Conservation (phyloP, 2,329 filamentous ascomycete species). For the Xylariaceae sp. region DNA sequence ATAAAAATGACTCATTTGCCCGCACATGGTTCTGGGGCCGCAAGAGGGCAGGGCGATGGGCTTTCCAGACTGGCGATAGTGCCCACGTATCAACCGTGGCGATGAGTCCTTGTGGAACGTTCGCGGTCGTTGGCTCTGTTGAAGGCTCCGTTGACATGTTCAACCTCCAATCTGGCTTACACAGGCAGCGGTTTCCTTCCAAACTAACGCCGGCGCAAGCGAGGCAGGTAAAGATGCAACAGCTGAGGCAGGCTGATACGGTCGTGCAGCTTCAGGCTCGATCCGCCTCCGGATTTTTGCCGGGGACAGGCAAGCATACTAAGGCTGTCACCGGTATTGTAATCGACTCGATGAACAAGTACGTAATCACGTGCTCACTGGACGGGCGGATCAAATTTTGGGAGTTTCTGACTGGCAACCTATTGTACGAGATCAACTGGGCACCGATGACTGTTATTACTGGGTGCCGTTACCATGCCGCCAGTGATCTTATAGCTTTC, state of each 20-base stretch:
- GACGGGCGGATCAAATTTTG: slow-evolving; percentile 97
- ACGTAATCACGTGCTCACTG: slow-evolving; percentile 77
- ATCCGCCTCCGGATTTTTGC: slow-evolving; percentile 36
- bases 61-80: slow-evolving; percentile 79
- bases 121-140: slow-evolving; percentile 83
- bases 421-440: slow-evolving; percentile 81
- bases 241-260: slow-evolving; percentile 54
- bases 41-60: slow-evolving; percentile 89
- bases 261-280: slow-evolving; percentile 51
- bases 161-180: slow-evolving; percentile 89
- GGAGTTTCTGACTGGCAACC: slow-evolving; percentile 81
- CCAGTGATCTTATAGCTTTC: slow-evolving; percentile 81
- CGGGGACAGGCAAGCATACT: slow-evolving; percentile 68
- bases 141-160: slow-evolving; percentile 87
- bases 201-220: slow-evolving; percentile 73
- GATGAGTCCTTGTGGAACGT: slow-evolving; percentile 88
- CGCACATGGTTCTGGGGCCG: slow-evolving; percentile 98
- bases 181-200: slow-evolving; percentile 83
- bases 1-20: slow-evolving; percentile 77
- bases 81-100: slow-evolving; percentile 81
- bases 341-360: slow-evolving; percentile 84
- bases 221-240: slow-evolving; percentile 66
- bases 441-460: slow-evolving; percentile 71
- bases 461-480: slow-evolving; percentile 73
- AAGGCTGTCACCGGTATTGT: slow-evolving; percentile 80